These are phyloP conservation scores for Nosema bombycis DNA, from an alignment of 371 early-diverging fungal species.

Conservation along the genomic window DNA sequence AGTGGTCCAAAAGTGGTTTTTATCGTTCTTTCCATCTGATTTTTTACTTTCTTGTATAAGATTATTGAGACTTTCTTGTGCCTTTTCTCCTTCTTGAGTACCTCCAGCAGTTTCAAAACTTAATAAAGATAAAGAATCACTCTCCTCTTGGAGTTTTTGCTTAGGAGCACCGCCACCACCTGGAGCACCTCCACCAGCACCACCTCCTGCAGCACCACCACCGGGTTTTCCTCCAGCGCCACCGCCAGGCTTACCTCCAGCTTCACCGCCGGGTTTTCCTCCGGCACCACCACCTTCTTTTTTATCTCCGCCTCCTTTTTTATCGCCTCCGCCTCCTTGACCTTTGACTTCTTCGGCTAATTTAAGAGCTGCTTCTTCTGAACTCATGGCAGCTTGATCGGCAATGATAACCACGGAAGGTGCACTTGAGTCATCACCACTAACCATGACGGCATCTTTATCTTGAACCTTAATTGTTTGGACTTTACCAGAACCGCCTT, in stretches of 20 bases:
- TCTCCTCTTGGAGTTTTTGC: no score
- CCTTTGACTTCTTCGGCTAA: neutral
- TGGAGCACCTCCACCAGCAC: neutral
- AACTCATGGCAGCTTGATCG: neutral
- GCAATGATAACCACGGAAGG: neutral
- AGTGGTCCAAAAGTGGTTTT: neutral
- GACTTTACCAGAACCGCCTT: neutral
- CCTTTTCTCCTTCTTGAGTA: neutral
- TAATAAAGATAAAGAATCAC: no score
- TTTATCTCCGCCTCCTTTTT: neutral
- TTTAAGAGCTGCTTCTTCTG: conserved; percentile 5
- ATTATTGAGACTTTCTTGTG: neutral
- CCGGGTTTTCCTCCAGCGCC: neutral
- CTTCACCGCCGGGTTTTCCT: neutral
- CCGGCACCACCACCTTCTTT: neutral
- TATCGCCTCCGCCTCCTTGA: neutral
- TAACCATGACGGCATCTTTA: conserved; percentile 4
- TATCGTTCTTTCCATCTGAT: neutral
- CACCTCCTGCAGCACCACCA: neutral
- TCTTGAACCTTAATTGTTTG: conserved; percentile 9
- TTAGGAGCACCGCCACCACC: neutral
- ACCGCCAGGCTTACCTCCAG: neutral
- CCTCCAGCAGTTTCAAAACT: neutral
- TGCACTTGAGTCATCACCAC: neutral
- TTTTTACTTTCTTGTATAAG: neutral